Percentiles rank a stretch among this genome's conserved stretches.
Evolutionary conservation across 306 rosid genomes (phyloP).

Genomic region (Vachellia pachyceras): DNA sequence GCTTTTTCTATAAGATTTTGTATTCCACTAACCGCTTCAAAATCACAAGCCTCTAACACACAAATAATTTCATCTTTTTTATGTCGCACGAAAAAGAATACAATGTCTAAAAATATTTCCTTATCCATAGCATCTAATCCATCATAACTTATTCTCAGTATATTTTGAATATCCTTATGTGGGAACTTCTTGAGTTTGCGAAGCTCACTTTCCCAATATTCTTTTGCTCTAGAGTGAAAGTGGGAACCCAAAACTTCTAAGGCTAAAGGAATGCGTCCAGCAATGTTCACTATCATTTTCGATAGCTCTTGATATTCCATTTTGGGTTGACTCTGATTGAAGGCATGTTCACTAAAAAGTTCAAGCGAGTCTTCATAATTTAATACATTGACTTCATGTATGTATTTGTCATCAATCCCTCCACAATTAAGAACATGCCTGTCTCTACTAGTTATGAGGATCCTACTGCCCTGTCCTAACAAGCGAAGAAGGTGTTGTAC

Average conservation of each 20-base stretch:
- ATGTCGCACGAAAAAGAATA: neutral
- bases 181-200: too few species aligned
- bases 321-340: neutral
- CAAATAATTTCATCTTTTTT: too few species aligned
- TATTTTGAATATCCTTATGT: neutral
- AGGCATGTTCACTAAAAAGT: neutral
- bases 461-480: conserved; percentile 4
- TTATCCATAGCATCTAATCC: neutral
- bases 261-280: neutral
- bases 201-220: neutral
- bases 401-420: neutral
- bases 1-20: neutral
- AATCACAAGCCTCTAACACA: neutral
- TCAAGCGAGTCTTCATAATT: neutral
- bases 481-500: neutral
- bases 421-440: conserved; percentile 1
- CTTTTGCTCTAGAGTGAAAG: neutral
- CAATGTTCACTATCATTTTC: neutral
- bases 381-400: neutral
- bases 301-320: neutral
- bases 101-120: neutral
- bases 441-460: conserved; percentile 32
- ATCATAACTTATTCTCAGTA: neutral
- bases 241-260: neutral
- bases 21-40: neutral